Evolutionary conservation across 768 basidiomycete genomes (phyloP), one percentile per base, ranked within the genome.

Genomic region (Sarcodon aspratus): DNA sequence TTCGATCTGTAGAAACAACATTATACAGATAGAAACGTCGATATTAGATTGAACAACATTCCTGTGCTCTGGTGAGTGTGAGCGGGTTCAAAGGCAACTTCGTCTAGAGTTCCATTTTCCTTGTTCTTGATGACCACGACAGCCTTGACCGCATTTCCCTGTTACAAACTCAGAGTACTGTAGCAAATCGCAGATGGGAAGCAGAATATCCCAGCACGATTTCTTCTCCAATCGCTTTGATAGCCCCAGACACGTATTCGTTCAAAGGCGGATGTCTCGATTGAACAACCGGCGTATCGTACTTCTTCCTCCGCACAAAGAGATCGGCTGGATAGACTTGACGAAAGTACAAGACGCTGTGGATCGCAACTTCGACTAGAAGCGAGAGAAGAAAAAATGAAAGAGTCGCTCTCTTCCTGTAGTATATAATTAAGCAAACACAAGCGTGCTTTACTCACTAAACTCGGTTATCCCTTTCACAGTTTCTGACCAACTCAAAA

Each of bases 331-430:
- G 95, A 58, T 97, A 98, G 45, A 98, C 73, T 55, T 87, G 84
- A 15, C 95, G 82, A 31, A 92, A 79, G 59, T 89, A 96, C 6
- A 98, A 75, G 52, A 98, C 90, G 3, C 83, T 83, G 60, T 97
- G 94, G 51, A 96, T 82, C 9, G 89, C 88, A 32, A 94, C 87
- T 61, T 98, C 95, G 56, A 98, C 95, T 98, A 48, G 21, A 27
- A n/a, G 21, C 5, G 21, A 3, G 21, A 27, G 5, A 9, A 33
- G 34, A 37, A 18, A 38, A 3, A 31, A 33, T 13, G 38, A 42
- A 18, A 33, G 18, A 9, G 17, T 13, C 17, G 40, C 13, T n/a
- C n/a, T n/a, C n/a, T n/a, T n/a, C n/a, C n/a, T n/a, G n/a, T n/a
- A n/a, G n/a, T n/a, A n/a, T n/a, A n/a, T n/a, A n/a, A n/a, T n/a